A percentile compares a stretch with the other conserved stretches of the same genome.
Conservation (phyloP, 1,284 basidiomycete genomes). For the Cutaneotrichosporon sp. region DNA sequence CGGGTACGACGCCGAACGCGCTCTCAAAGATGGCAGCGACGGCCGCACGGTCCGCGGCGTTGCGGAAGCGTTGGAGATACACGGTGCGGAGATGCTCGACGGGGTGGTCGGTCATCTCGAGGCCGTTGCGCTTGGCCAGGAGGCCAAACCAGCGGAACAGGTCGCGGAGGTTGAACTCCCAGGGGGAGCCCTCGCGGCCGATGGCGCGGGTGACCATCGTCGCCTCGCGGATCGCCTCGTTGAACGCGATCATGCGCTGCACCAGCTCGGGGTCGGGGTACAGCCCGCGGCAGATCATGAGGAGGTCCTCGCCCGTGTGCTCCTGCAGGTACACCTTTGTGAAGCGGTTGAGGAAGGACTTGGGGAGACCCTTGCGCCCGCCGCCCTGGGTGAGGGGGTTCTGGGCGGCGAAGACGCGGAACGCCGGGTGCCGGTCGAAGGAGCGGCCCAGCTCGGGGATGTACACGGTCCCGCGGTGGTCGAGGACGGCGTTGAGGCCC, state of each 20-base stretch:
- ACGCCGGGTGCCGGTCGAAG: constrained; percentile 84
- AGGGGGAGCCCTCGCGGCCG: constrained; percentile 83
- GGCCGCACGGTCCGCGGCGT: constrained; percentile 63
- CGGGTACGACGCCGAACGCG: constrained; percentile 59
- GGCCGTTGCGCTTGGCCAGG: constrained; percentile 57
- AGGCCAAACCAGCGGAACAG: constrained; percentile 79
- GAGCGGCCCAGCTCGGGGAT: constrained; percentile 92
- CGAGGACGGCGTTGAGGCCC: constrained; percentile 93
- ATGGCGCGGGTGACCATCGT: constrained; percentile 70
- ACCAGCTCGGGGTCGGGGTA: constrained; percentile 69
- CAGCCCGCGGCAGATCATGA: constrained; percentile 74
- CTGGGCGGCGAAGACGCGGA: constrained; percentile 97
- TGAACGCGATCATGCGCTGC: constrained; percentile 81
- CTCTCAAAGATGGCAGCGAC: constrained; percentile 66
- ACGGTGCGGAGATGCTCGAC: constrained; percentile 67
- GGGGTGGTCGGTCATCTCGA: constrained; percentile 65
- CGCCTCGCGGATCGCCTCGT: constrained; percentile 69
- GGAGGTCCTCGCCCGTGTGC: constrained; percentile 75
- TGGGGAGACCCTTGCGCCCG: constrained; percentile 94
- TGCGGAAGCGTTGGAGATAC: constrained; percentile 88
- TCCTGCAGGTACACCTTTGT: constrained; percentile 95
- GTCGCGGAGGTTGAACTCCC: constrained; percentile 99
- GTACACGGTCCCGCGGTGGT: constrained; percentile 93
- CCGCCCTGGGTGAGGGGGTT: constrained; percentile 97
- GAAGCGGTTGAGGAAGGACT: constrained; percentile 97